Percentiles rank a stretch among this genome's conserved stretches.
These are phyloP conservation scores for Limtongozyma cylindracea DNA, from an alignment of 805 yeast genomes.

Conservation along the genomic window DNA sequence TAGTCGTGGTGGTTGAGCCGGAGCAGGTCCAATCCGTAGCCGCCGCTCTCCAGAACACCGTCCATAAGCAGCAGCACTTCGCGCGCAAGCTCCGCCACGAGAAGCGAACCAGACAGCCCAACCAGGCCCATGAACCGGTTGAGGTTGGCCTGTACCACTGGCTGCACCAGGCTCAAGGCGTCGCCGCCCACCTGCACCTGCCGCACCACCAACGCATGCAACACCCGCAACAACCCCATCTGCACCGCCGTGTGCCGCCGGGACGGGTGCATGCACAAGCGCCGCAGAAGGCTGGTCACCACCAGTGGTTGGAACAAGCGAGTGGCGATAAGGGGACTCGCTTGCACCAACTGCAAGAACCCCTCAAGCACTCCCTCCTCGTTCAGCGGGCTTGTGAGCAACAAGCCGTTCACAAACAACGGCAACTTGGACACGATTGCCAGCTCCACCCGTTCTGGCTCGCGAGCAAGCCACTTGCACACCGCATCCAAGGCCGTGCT, in stretches of 20 bases:
- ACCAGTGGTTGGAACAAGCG: conserved; percentile 7
- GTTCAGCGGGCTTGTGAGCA: conserved; percentile 13
- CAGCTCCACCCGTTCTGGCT: conserved; percentile 5
- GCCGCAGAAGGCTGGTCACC: conserved; percentile 8
- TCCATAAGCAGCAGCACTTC: too few species aligned
- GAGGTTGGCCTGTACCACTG: too few species aligned
- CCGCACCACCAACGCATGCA: neutral
- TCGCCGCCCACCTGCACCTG: conserved; percentile 1
- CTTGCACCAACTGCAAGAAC: conserved; percentile 10
- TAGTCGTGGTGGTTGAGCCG: too few species aligned
- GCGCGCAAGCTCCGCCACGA: too few species aligned
- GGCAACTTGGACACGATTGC: conserved; percentile 6
- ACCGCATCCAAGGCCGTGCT: conserved; percentile 26
- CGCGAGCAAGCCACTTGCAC: conserved; percentile 11
- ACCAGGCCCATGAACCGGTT: too few species aligned
- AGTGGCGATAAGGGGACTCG: conserved; percentile 3
- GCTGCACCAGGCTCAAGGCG: conserved; percentile 1
- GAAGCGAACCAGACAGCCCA: too few species aligned
- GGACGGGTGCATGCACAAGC: conserved; percentile 1
- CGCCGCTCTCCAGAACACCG: too few species aligned
- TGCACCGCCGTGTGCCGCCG: neutral
- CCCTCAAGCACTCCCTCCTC: conserved; percentile 16
- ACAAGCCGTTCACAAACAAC: conserved; percentile 13
- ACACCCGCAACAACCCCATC: conserved; percentile 1
- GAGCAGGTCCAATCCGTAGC: too few species aligned